Evolutionary conservation across 2,329 filamentous ascomycete genomes (phyloP).

Genomic region (Orbilia javanica): DNA sequence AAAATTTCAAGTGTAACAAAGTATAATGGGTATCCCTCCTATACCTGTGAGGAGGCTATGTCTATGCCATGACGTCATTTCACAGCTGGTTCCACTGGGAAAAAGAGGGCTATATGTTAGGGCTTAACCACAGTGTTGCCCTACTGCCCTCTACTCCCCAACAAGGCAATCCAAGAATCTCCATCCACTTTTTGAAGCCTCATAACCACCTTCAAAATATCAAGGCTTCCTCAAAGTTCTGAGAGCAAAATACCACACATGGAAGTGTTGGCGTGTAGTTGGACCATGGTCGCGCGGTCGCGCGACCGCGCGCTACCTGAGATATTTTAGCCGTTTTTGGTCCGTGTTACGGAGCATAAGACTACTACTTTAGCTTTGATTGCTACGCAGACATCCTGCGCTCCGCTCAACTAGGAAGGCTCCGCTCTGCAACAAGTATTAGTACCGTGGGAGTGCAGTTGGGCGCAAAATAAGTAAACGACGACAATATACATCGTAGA

Average conservation of each 20-base stretch:
- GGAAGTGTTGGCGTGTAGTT: constrained; percentile 37
- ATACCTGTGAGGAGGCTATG: neutral
- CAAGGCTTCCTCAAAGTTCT: neutral
- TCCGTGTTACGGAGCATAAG: neutral
- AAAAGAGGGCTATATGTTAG: neutral
- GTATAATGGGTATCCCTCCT: too few relatives aligned
- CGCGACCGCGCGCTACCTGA: too few relatives aligned
- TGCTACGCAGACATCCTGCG: neutral
- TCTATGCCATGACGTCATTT: constrained; percentile 7
- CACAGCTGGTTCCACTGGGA: too few relatives aligned
- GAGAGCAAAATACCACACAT: constrained; percentile 34
- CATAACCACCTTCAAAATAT: neutral
- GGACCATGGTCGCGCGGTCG: constrained; percentile 13
- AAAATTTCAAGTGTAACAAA: too few relatives aligned
- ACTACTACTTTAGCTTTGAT: neutral
- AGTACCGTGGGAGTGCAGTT: neutral
- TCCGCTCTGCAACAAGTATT: neutral
- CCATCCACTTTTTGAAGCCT: neutral
- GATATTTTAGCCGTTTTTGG: constrained; percentile 11
- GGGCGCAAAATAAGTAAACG: neutral
- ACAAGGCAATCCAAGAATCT: neutral
- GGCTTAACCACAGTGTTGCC: neutral
- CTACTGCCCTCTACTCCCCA: neutral
- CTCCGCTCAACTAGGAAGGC: neutral
- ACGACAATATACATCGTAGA: too few relatives aligned